Base-by-base conservation (phyloP, 768 basidiomycete species). In the Mycena amicta region DNA sequence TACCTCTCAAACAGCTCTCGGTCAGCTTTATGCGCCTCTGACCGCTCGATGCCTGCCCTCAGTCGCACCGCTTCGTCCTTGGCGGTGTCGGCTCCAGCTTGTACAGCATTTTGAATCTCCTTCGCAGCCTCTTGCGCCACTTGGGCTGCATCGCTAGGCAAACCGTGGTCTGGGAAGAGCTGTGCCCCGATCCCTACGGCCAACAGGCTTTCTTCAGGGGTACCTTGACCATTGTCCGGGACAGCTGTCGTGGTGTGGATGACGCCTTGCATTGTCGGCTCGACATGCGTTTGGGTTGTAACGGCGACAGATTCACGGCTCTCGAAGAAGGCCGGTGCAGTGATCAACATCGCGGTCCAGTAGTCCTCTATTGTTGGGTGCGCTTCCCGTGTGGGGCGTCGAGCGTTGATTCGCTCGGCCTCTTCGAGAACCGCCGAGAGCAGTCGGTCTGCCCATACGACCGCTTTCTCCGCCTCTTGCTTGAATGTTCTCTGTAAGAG, bases 181-280 rank as follows among this genome's bases (percentile, higher is more conserved):
- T 77, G 75, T 2, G 74, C 59, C 15, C 73, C 74, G 25, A 59
- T 68, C 4, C 77, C 76, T 40, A 76, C 59, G n/a, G 75, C 74
- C 26, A 78, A 33, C 3, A 73, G 64, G 2, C 72, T 71, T 51
- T 73, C 70, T 20, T 58, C 55, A n/a, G n/a, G n/a, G 3, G 52
- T 18, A 1, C 41, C 3, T 37, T 28, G 28, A 2, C 49, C 25
- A 53, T 50, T 56, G 15, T 66, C 62, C 6, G 61, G 43, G 6
- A 63, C 54, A 8, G 52, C 65, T 23, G 65, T 67, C 23, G 64
- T 65, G 28, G 64, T 68, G 45, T 72, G 67, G 3, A 74, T 64
- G 50, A 75, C 31, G 1, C 73, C 74, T 49, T 68, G 70, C 45
- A 67, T 47, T 1, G 70, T 74, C 4, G 70, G 61, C n/a, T 66